These are phyloP conservation scores for Candida tunisiensis DNA, from an alignment of 1,139 yeast species.

Conservation along the genomic window DNA sequence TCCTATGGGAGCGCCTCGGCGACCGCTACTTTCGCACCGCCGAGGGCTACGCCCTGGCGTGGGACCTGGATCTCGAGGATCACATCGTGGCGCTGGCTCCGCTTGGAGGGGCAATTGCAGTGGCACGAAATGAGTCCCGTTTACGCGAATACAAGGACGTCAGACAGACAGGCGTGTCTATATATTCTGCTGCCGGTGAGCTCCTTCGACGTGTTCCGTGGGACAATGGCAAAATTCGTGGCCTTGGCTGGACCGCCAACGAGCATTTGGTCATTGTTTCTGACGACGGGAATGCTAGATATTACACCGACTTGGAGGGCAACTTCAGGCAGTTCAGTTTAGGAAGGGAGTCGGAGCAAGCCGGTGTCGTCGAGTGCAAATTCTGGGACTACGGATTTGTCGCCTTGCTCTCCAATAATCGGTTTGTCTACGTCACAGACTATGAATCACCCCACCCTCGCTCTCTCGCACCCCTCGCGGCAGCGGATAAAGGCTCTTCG, in stretches of 20 bases:
- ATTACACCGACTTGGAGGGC: constrained; percentile 55
- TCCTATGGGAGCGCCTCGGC: constrained; percentile 20
- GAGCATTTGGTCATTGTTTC: constrained; percentile 51
- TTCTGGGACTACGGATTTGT: constrained; percentile 24
- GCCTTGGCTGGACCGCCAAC: constrained; percentile 34
- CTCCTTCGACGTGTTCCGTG: constrained; percentile 30
- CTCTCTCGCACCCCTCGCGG: not conserved
- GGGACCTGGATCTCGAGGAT: constrained; percentile 14
- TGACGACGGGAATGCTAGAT: constrained; percentile 41
- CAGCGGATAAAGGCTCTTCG: constrained; percentile 3
- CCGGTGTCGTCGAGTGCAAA: constrained; percentile 21
- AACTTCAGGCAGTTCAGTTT: constrained; percentile 37
- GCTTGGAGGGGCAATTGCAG: constrained; percentile 29
- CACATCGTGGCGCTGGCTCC: constrained; percentile 25
- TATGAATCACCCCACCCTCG: constrained; percentile 8
- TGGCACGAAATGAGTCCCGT: constrained; percentile 4
- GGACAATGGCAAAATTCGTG: constrained; percentile 38
- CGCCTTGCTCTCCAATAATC: constrained; percentile 17
- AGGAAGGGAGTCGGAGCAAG: constrained; percentile 21
- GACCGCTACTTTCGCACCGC: constrained; percentile 16
- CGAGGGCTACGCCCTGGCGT: constrained; percentile 19
- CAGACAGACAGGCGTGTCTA: constrained; percentile 18
- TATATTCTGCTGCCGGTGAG: constrained; percentile 38
- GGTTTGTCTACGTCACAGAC: constrained; percentile 20
- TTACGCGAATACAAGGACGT: constrained; percentile 1